Conservation (phyloP, 768 basidiomycete species). For the Amyloporia xantha region DNA sequence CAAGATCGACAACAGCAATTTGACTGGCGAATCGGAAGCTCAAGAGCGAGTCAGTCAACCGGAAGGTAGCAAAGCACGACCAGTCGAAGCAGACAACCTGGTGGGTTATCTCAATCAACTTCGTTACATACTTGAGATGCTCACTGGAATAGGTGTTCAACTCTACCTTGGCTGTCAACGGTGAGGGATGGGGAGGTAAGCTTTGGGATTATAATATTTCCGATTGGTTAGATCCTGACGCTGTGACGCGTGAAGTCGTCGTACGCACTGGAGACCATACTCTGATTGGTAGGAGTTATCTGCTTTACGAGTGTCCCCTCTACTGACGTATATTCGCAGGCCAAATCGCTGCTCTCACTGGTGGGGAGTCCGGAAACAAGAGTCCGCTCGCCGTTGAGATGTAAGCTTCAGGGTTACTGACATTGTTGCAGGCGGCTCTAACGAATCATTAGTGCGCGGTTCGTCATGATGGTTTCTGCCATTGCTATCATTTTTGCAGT, state of each 20-base stretch:
- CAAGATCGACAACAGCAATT: conserved; percentile 65
- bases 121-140: conserved; percentile 1
- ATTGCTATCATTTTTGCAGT: conserved; percentile 58
- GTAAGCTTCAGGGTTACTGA: too few species aligned
- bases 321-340: conserved; percentile 28
- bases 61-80: conserved; percentile 39
- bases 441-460: conserved; percentile 36
- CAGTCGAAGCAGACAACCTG: conserved; percentile 61
- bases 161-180: conserved; percentile 61
- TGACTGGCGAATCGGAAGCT: conserved; percentile 67
- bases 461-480: conserved; percentile 54
- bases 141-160: conserved; percentile 48
- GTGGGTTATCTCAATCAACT: conserved; percentile 26
- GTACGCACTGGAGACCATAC: conserved; percentile 63
- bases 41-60: conserved; percentile 48
- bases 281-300: conserved; percentile 42
- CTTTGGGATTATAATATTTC: conserved; percentile 2
- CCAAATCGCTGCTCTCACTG: conserved; percentile 63
- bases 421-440: too few species aligned
- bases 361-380: conserved; percentile 56
- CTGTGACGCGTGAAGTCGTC: conserved; percentile 36
- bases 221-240: not conserved
- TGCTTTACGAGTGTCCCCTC: conserved; percentile 5
- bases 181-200: conserved; percentile 65
- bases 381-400: conserved; percentile 64